Percentiles rank a stretch among this genome's conserved stretches.
Conservation (phyloP, 768 basidiomycete species). For the Myochromella boudieri region DNA sequence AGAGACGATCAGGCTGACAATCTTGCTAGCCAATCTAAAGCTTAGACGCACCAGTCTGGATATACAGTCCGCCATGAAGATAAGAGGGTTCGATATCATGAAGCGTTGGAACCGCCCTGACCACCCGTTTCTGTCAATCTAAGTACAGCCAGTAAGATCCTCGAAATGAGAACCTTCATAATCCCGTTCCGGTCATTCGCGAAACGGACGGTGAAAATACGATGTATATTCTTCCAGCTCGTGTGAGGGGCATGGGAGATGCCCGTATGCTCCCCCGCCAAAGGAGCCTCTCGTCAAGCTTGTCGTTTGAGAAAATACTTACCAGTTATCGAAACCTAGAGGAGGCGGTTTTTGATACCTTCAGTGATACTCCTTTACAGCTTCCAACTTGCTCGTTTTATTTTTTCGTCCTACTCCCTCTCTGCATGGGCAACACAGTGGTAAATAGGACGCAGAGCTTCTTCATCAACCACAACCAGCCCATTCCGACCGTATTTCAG, state of each 20-base stretch:
- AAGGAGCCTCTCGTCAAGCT: conserved; percentile 52
- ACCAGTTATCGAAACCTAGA: conserved; percentile 85
- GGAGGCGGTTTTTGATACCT: conserved; percentile 79
- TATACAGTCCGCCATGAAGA: conserved; percentile 64
- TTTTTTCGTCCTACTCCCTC: conserved; percentile 55
- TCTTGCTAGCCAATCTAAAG: background rate
- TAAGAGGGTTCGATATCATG: conserved; percentile 54
- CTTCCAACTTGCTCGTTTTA: conserved; percentile 71
- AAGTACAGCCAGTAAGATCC: background rate
- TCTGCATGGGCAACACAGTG: conserved; percentile 75
- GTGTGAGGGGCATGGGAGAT: conserved; percentile 40
- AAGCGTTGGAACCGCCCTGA: conserved; percentile 63
- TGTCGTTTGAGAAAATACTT: conserved; percentile 34
- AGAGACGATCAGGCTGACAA: background rate
- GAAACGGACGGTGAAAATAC: conserved; percentile 43
- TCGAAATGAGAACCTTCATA: conserved; percentile 3
- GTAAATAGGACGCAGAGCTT: conserved; percentile 71
- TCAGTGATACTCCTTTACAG: conserved; percentile 73
- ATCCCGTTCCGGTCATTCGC: conserved; percentile 25
- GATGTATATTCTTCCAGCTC: conserved; percentile 47
- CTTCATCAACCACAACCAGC: conserved; percentile 38
- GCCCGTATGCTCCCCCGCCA: conserved; percentile 77
- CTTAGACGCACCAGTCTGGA: conserved; percentile 56
- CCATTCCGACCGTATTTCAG: conserved; percentile 41
- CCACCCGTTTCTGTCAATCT: conserved; percentile 65